Base-by-base conservation (phyloP, 371 early-diverging fungal genomes). In the Mucor piriformis region DNA sequence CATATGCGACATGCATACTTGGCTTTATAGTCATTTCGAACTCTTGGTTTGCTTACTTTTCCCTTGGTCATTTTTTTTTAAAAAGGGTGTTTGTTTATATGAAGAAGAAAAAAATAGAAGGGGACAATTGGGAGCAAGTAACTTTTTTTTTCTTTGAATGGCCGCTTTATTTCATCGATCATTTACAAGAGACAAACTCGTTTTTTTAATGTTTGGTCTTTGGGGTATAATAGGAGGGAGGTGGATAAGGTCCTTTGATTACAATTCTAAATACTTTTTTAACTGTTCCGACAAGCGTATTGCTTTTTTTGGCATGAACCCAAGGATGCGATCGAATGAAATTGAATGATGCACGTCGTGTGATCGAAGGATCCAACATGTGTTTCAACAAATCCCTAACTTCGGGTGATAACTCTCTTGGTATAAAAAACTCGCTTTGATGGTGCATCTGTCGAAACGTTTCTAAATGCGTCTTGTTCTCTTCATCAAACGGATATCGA, bases 281-380 rank as follows among this genome's bases (percentile, higher is more conserved):
- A 48, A 75, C 24, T 0, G 56, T 16, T 5, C 53, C 57, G 13
- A 59, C 48, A 8, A 24, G 20, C 13, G 3, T 51, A 21, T 6
- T 33, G 23, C 23, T 37, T 32, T 37, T 51, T 21, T 35, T 50
- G 42, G 18, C 11, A 24, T 6, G 66, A 25, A 81, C 50, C 81
- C 81, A 81, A 16, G 75, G 74, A 46, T 81, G 81, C 47, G 62
- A 72, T 42, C 68, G 48, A 40, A 81, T 53, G n/a, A 70, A 61
- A 59, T 72, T 74, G 16, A 77, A 40, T 13, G 76, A 68, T 7
- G 72, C 77, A 42, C 81, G 56, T 6, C 81, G 56, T 6, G 63
- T 59, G 10, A 53, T 25, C 7, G 42, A 18, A 1, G 81, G 81
- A 7, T 70, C 64, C 15, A 81, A 49, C 74, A 76, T 70, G n/a